phyloP scores from a whole-genome alignment of 148 eudicot species.

The Nyssa sinensis region DNA sequence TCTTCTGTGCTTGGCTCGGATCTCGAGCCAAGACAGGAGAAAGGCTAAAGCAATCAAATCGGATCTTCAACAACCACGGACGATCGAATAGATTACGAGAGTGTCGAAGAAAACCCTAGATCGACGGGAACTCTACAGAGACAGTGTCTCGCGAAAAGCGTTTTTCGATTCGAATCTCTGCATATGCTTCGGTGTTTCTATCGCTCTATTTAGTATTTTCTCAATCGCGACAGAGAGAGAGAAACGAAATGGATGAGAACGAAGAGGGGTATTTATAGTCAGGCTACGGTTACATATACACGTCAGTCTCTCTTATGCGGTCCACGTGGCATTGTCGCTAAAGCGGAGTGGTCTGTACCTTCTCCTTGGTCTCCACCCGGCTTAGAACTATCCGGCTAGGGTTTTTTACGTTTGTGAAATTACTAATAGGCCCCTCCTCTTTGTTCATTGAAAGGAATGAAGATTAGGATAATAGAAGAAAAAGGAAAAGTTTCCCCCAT shows the following conservation, averaged over 20 bases:
- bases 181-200: background rate
- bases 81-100: background rate
- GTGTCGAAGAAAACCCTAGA: slow-evolving; percentile 17
- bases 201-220: background rate
- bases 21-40: slow-evolving; percentile 86
- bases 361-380: too few species aligned
- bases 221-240: slow-evolving; percentile 11
- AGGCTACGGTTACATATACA: slow-evolving; percentile 52
- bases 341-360: slow-evolving; percentile 12
- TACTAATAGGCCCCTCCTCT: too few species aligned
- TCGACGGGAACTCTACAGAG: slow-evolving; percentile 21
- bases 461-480: too few species aligned
- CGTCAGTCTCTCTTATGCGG: too few species aligned
- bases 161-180: background rate
- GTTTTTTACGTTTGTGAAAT: background rate
- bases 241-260: slow-evolving; percentile 30
- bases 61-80: slow-evolving; percentile 10
- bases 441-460: too few species aligned
- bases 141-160: background rate
- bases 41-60: slow-evolving; percentile 35
- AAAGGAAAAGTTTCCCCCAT: too few species aligned
- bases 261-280: slow-evolving; percentile 53
- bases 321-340: slow-evolving; percentile 47
- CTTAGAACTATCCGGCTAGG: too few species aligned
- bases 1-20: slow-evolving; percentile 96